Conservation (phyloP, 768 basidiomycete genomes). For the Tricholoma sp. region DNA sequence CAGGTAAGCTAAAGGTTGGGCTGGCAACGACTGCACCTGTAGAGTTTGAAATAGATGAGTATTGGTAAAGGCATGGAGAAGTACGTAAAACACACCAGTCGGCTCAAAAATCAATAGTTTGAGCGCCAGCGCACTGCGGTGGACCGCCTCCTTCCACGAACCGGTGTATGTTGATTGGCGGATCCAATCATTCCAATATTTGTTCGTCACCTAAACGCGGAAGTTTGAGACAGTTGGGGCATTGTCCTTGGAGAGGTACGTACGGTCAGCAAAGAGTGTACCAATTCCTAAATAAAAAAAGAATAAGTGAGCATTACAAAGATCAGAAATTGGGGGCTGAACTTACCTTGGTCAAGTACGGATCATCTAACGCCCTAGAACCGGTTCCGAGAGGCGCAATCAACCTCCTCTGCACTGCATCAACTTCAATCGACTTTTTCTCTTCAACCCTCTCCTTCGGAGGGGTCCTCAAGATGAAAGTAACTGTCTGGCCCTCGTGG, state of each 20-base stretch:
- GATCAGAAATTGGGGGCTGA: not conserved
- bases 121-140: conserved; percentile 87
- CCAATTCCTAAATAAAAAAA: conserved; percentile 38
- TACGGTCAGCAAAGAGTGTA: conserved; percentile 55
- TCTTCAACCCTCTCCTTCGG: conserved; percentile 27
- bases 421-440: not conserved
- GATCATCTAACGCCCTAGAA: conserved; percentile 54
- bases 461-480: conserved; percentile 76
- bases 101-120: conserved; percentile 93
- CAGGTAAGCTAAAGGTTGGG: conserved; percentile 92
- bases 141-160: conserved; percentile 93
- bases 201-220: conserved; percentile 45
- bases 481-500: conserved; percentile 84
- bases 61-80: not conserved
- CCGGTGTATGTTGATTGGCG: conserved; percentile 85
- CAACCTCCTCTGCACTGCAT: not conserved
- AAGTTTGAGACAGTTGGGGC: not conserved
- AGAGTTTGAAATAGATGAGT: not conserved
- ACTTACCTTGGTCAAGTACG: conserved; percentile 57
- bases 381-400: conserved; percentile 26
- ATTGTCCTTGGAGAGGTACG: conserved; percentile 11
- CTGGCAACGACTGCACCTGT: conserved; percentile 88
- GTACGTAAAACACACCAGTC: conserved; percentile 44
- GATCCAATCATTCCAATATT: conserved; percentile 89
- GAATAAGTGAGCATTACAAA: not conserved